Evolutionary conservation across 352 stramenopile species (phyloP).

Genomic region (Globisporangium rhizosaccharum): DNA sequence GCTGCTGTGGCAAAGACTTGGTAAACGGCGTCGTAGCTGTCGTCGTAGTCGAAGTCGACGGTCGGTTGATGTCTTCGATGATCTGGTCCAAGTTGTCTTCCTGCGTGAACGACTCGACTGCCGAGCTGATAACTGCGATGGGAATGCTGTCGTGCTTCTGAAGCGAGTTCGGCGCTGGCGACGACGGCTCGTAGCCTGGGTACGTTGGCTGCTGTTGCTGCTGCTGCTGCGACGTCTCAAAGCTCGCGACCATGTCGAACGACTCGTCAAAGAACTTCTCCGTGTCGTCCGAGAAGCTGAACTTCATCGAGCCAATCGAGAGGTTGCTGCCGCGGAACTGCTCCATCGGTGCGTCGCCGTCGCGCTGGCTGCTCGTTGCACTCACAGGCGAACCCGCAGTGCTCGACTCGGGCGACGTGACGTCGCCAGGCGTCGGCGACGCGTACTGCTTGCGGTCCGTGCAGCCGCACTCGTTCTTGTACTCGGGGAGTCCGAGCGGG

Average conservation of each 20-base stretch:
- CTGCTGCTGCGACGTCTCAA: constrained; percentile 10
- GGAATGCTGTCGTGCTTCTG: constrained; percentile 66
- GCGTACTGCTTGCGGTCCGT: constrained; percentile 17
- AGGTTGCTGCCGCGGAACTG: constrained; percentile 49
- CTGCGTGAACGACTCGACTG: constrained; percentile 69
- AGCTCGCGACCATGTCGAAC: constrained; percentile 31
- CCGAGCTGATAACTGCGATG: constrained; percentile 54
- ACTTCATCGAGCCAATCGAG: constrained; percentile 66
- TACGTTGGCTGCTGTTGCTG: constrained; percentile 17
- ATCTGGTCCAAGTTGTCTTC: constrained; percentile 73
- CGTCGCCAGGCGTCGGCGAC: constrained; percentile 12
- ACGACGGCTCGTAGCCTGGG: constrained; percentile 12
- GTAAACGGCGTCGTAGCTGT: constrained; percentile 23
- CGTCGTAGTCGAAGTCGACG: constrained; percentile 13
- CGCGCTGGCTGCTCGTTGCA: constrained; percentile 13
- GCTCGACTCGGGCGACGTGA: constrained; percentile 16
- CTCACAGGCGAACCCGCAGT: constrained; percentile 16
- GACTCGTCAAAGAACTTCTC: constrained; percentile 65
- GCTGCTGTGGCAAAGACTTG: constrained; percentile 25
- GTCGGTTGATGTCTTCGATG: constrained; percentile 66
- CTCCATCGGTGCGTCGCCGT: constrained; percentile 24
- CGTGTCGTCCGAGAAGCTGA: constrained; percentile 62
- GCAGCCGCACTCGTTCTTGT: constrained; percentile 70
- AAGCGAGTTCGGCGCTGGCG: neutral
- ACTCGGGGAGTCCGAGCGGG: constrained; percentile 64